These are phyloP conservation scores for Rhizopus microsporus DNA, from an alignment of 371 early-diverging fungal genomes.

Conservation along the genomic window DNA sequence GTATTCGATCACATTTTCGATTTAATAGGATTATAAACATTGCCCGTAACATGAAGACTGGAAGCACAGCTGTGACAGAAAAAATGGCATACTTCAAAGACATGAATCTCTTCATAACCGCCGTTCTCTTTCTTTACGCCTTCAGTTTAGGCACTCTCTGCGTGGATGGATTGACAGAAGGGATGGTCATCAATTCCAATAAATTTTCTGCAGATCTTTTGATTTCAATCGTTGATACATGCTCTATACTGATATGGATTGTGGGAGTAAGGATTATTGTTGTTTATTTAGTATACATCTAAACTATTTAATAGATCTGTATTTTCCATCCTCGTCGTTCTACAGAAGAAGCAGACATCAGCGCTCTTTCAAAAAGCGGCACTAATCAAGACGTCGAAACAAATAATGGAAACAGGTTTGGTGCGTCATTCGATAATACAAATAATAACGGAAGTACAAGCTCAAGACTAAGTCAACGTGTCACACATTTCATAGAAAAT, in stretches of 20 bases:
- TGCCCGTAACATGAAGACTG: conserved; percentile 19
- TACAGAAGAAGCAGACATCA: conserved; percentile 1
- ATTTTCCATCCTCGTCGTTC: conserved; percentile 47
- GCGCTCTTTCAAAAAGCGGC: conserved; percentile 1
- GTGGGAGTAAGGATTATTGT: conserved; percentile 31
- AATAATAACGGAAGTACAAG: conserved; percentile 4
- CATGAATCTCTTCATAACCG: conserved; percentile 48
- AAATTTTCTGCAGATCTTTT: conserved; percentile 43
- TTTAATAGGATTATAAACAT: conserved; percentile 34
- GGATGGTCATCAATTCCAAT: conserved; percentile 27
- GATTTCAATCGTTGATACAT: conserved; percentile 37
- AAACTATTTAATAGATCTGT: conserved; percentile 30
- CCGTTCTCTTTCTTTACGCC: conserved; percentile 31
- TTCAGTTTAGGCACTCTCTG: conserved; percentile 36
- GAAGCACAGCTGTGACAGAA: conserved; percentile 21
- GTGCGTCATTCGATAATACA: conserved; percentile 3
- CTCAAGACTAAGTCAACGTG: conserved; percentile 25
- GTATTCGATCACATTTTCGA: conserved; percentile 42
- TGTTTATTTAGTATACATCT: neutral
- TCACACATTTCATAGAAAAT: conserved; percentile 25
- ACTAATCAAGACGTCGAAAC: conserved; percentile 9
- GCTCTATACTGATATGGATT: conserved; percentile 34
- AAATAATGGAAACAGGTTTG: conserved; percentile 6
- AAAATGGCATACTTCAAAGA: conserved; percentile 52
- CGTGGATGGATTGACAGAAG: conserved; percentile 40